phyloP scores from a whole-genome alignment of 2,329 filamentous ascomycete species.

The Cladophialophora yegresii region DNA sequence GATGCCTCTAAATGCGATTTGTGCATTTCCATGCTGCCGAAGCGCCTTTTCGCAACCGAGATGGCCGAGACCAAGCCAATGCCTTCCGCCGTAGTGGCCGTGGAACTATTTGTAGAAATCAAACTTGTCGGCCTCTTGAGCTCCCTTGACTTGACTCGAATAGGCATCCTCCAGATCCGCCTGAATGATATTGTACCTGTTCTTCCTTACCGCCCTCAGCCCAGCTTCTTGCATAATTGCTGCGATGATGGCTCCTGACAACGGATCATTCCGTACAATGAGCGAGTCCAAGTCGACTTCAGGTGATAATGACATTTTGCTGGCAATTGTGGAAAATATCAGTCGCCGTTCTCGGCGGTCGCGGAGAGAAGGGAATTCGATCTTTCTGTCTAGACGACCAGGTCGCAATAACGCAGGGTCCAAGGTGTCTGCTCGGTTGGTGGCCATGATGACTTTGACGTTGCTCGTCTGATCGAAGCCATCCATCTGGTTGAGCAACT shows the following conservation, averaged over 20 bases:
- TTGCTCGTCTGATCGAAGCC: conserved; percentile 98
- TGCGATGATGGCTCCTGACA: conserved; percentile 93
- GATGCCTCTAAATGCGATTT: neutral
- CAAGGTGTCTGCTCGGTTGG: conserved; percentile 94
- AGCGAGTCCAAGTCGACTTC: conserved; percentile 95
- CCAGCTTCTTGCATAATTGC: conserved; percentile 99
- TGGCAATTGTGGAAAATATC: conserved; percentile 95
- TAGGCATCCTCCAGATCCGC: conserved; percentile 95
- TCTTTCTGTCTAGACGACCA: conserved; percentile 94
- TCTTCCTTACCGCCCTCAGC: conserved; percentile 90
- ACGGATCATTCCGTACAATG: conserved; percentile 93
- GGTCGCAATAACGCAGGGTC: conserved; percentile 93
- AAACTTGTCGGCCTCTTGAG: conserved; percentile 68
- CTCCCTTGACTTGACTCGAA: conserved; percentile 90
- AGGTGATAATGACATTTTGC: conserved; percentile 94
- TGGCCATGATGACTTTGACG: conserved; percentile 99
- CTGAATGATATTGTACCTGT: conserved; percentile 99
- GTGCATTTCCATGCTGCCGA: conserved; percentile 16
- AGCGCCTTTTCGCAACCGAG: neutral
- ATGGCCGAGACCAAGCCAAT: neutral
- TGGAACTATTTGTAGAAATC: conserved; percentile 69
- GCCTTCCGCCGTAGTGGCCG: neutral
- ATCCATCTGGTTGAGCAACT: conserved; percentile 99
- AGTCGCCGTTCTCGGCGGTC: conserved; percentile 92
- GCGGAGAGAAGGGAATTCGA: conserved; percentile 93